A percentile compares a stretch with the other conserved stretches of the same genome.
These are phyloP conservation scores for Fusarium sulawesiense DNA, from an alignment of 2,329 filamentous ascomycete species.

Conservation along the genomic window DNA sequence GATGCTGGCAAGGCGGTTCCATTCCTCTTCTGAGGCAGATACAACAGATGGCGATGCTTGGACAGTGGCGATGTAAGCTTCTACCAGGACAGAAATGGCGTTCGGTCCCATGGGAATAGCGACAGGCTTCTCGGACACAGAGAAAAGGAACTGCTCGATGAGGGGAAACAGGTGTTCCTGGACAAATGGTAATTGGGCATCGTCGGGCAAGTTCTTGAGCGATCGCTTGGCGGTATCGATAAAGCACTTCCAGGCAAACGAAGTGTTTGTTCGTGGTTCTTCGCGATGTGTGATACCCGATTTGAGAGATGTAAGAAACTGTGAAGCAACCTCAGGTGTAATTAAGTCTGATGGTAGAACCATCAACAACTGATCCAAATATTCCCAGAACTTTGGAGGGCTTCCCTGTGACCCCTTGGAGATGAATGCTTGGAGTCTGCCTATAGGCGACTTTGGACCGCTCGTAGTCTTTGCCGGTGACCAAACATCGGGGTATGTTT, in stretches of 20 bases:
- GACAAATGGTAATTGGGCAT: slow-evolving; percentile 60
- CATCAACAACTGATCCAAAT: slow-evolving; percentile 71
- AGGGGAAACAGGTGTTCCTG: slow-evolving; percentile 65
- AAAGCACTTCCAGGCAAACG: slow-evolving; percentile 80
- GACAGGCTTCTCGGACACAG: slow-evolving; percentile 54
- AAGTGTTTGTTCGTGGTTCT: slow-evolving; percentile 76
- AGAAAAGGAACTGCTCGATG: slow-evolving; percentile 65
- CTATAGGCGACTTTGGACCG: slow-evolving; percentile 65
- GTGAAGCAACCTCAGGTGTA: slow-evolving; percentile 62
- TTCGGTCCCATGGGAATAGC: slow-evolving; percentile 50
- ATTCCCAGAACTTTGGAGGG: slow-evolving; percentile 77
- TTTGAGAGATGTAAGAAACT: slow-evolving; percentile 75
- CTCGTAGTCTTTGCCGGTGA: slow-evolving; percentile 59
- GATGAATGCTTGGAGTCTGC: slow-evolving; percentile 76
- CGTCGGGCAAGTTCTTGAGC: slow-evolving; percentile 57
- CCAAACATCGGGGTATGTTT: slow-evolving; percentile 77
- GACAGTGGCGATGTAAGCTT: slow-evolving; percentile 60
- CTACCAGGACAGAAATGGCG: slow-evolving; percentile 56
- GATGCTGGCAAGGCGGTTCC: slow-evolving; percentile 69
- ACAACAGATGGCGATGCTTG: slow-evolving; percentile 57
- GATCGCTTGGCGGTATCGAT: slow-evolving; percentile 71
- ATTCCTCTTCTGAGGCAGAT: slow-evolving; percentile 66
- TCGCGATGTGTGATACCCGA: slow-evolving; percentile 78
- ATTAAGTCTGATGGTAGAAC: slow-evolving; percentile 64
- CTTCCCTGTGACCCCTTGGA: slow-evolving; percentile 88